These are phyloP conservation scores for Euphrasia confusa DNA, from an alignment of 257 asterid genomes.

Conservation along the genomic window DNA sequence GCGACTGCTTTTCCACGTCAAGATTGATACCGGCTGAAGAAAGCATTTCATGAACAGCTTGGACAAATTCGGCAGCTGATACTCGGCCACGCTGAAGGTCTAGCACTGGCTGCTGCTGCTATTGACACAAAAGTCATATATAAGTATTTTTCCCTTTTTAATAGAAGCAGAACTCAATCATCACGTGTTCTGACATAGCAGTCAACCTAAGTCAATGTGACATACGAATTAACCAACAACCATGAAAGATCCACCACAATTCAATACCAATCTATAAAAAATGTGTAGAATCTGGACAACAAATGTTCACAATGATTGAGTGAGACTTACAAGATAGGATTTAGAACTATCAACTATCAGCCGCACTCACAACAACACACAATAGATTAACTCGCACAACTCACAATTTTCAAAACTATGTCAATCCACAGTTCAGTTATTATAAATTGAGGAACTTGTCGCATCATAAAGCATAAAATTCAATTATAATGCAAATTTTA, in stretches of 20 bases:
- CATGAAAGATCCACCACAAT: background rate
- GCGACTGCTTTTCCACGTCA: conserved; percentile 74
- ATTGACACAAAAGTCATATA: conserved; percentile 16
- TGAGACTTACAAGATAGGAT: background rate
- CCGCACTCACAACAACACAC: conserved; percentile 4
- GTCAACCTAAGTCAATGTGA: background rate
- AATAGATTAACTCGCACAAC: conserved; percentile 14
- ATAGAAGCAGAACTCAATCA: background rate
- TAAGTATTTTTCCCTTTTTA: background rate
- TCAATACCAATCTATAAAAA: background rate
- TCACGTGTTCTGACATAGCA: background rate
- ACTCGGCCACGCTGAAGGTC: conserved; percentile 82
- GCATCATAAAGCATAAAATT: conserved; percentile 15
- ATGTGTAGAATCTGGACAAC: background rate
- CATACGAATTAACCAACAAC: background rate
- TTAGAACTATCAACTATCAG: background rate
- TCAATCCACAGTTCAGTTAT: conserved; percentile 6
- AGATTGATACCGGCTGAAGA: conserved; percentile 83
- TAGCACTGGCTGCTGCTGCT: conserved; percentile 49
- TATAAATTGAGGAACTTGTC: conserved; percentile 3
- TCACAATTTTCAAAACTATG: conserved; percentile 15
- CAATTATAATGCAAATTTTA: conserved; percentile 6
- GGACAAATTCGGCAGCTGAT: conserved; percentile 85
- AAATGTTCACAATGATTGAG: background rate
- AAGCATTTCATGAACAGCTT: conserved; percentile 96